phyloP scores from a whole-genome alignment of 345 rosid species.

The Brassica nigra region DNA sequence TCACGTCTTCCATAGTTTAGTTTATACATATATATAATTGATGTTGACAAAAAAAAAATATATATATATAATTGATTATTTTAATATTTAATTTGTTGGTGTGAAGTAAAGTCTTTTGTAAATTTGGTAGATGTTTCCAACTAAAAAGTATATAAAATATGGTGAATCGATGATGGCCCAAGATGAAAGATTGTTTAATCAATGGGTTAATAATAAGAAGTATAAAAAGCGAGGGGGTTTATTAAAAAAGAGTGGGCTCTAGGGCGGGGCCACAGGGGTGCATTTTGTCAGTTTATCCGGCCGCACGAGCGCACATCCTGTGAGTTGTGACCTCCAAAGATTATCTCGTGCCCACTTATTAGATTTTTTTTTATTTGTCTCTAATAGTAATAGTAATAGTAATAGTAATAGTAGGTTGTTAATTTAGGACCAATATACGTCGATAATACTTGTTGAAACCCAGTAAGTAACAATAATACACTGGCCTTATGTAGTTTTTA shows the following conservation, averaged over 20 bases:
- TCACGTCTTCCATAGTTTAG: not conserved
- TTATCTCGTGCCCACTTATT: not conserved
- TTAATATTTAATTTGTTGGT: no score
- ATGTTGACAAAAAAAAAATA: no score
- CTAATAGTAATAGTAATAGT: no score
- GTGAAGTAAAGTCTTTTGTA: not conserved
- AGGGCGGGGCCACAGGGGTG: constrained; percentile 6
- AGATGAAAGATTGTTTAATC: not conserved
- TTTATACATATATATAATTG: not conserved
- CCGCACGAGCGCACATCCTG: constrained; percentile 39
- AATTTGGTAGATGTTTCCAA: not conserved
- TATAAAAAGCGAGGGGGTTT: not conserved
- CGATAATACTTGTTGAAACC: not conserved
- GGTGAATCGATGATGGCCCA: not conserved
- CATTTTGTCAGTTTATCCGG: constrained; percentile 35
- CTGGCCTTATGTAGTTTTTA: not conserved
- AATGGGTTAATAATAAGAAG: not conserved
- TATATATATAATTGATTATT: not conserved
- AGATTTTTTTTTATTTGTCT: not conserved
- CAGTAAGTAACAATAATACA: not conserved
- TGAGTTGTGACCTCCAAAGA: constrained; percentile 27
- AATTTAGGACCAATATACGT: constrained; percentile 3
- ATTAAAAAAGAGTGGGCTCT: constrained; percentile 15
- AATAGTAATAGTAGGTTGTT: not conserved
- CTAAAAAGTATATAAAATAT: not conserved